phyloP scores from a whole-genome alignment of 345 rosid species.

The Gossypium sturtianum region DNA sequence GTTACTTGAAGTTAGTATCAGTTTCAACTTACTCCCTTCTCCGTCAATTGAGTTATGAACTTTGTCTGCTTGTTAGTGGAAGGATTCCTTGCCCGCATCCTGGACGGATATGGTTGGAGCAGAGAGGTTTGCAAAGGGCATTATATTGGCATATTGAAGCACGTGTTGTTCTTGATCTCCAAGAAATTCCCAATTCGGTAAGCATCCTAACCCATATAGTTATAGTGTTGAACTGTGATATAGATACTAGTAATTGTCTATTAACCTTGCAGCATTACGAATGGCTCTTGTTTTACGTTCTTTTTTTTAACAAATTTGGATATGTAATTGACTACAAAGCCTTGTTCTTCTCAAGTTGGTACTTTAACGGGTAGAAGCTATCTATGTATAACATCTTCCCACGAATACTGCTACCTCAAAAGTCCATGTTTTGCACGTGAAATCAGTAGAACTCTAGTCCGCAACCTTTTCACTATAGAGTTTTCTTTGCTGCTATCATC shows the following conservation, averaged over 20 bases:
- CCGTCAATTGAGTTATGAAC: background rate
- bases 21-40: background rate
- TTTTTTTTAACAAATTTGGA: background rate
- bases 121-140: constrained; percentile 86
- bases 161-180: constrained; percentile 91
- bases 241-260: background rate
- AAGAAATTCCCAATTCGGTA: constrained; percentile 62
- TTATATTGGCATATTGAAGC: constrained; percentile 99
- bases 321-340: background rate
- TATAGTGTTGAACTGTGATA: background rate
- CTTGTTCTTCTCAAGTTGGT: background rate
- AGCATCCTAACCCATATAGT: constrained; percentile 18
- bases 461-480: background rate
- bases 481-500: background rate
- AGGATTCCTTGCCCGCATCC: constrained; percentile 93
- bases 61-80: constrained; percentile 40
- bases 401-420: background rate
- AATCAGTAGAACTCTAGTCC: background rate
- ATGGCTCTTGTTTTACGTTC: background rate
- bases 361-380: background rate
- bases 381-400: background rate
- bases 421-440: background rate
- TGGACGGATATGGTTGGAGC: constrained; percentile 95
- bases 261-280: background rate
- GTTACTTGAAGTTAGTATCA: background rate